phyloP scores from a whole-genome alignment of 208 protist species.

The Leishmania lainsoni region DNA sequence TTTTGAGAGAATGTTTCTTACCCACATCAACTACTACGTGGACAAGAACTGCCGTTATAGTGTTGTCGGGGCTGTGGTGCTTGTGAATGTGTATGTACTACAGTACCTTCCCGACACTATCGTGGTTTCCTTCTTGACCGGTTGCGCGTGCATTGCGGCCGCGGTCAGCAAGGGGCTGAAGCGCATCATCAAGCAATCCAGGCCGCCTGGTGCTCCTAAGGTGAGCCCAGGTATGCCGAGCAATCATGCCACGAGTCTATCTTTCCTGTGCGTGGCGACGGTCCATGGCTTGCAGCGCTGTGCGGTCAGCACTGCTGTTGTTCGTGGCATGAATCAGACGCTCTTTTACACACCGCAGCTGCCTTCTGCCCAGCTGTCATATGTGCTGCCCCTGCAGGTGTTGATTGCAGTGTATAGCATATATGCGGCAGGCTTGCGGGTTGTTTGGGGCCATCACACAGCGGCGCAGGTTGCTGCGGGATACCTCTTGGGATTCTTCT shows the following conservation, averaged over 20 bases:
- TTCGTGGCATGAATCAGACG: background rate
- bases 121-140: constrained; percentile 48
- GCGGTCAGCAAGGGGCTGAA: constrained; percentile 50
- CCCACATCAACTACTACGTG: constrained; percentile 30
- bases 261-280: constrained; percentile 40
- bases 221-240: constrained; percentile 68
- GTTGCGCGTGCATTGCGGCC: constrained; percentile 39
- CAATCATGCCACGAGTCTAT: constrained; percentile 62
- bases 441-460: constrained; percentile 53
- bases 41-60: constrained; percentile 46
- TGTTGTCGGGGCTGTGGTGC: constrained; percentile 35
- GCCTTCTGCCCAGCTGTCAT: constrained; percentile 1
- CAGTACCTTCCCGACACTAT: constrained; percentile 23
- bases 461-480: constrained; percentile 50
- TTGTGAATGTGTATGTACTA: constrained; percentile 46
- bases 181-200: constrained; percentile 53
- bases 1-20: constrained; percentile 8
- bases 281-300: constrained; percentile 31
- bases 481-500: constrained; percentile 30
- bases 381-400: constrained; percentile 24
- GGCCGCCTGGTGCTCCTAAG: constrained; percentile 50
- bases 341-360: background rate
- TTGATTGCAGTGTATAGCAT: constrained; percentile 38
- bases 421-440: constrained; percentile 43
- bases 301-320: background rate